Evolutionary conservation across 495 filamentous ascomycete genomes (phyloP).

Genomic region (Hypoxylon lienhwacheense): DNA sequence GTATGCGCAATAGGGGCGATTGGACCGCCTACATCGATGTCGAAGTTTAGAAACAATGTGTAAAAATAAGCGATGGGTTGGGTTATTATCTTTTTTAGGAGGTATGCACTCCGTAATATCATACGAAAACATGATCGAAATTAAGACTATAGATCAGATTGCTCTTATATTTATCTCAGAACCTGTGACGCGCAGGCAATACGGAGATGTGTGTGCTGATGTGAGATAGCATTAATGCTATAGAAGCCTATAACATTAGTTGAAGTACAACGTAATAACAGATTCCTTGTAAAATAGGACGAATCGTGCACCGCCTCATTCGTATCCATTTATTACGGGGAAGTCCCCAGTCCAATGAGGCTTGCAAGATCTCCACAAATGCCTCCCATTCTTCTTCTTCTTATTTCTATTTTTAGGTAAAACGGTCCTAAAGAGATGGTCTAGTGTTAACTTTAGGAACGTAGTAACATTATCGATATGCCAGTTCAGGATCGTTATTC

Average conservation of each 20-base stretch:
- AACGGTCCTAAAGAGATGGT: slow-evolving; percentile 8
- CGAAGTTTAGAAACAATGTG: slow-evolving; percentile 13
- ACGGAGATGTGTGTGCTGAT: too few relatives aligned
- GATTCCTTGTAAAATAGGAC: slow-evolving; percentile 28
- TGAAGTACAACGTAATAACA: too few relatives aligned
- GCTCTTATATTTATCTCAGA: too few relatives aligned
- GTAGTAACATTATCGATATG: too few relatives aligned
- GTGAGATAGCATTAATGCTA: slow-evolving; percentile 31
- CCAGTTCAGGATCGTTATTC: too few relatives aligned
- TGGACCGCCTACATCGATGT: not conserved
- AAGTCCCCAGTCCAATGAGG: slow-evolving; percentile 20
- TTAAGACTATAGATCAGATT: too few relatives aligned
- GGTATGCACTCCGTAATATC: too few relatives aligned
- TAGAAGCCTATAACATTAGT: too few relatives aligned
- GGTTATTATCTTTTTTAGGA: not conserved
- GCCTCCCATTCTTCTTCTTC: slow-evolving; percentile 19
- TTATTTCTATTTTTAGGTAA: slow-evolving; percentile 25
- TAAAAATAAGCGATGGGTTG: slow-evolving; percentile 1
- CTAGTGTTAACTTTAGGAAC: too few relatives aligned
- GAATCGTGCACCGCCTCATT: slow-evolving; percentile 26
- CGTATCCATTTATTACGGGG: slow-evolving; percentile 14
- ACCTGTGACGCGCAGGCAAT: too few relatives aligned
- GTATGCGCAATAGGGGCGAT: not conserved
- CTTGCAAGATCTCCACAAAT: slow-evolving; percentile 23
- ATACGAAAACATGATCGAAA: too few relatives aligned